Evolutionary conservation across 345 rosid genomes (phyloP).

Genomic region (Salix koriyanagi): DNA sequence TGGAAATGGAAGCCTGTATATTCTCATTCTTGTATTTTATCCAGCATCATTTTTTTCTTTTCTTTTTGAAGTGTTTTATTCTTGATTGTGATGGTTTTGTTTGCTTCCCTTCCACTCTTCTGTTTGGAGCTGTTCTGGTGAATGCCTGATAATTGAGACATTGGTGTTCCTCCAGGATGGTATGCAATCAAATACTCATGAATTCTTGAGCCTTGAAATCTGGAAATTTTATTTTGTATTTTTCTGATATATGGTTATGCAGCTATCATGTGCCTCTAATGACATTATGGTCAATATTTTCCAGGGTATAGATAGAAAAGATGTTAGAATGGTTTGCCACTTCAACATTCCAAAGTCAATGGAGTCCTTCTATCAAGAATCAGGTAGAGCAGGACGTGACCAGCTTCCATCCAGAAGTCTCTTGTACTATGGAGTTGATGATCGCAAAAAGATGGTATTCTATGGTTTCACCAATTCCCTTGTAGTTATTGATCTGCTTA

Average conservation of each 20-base stretch:
- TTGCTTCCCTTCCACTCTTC: conserved; percentile 24
- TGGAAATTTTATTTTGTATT: neutral
- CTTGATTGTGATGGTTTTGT: conserved; percentile 34
- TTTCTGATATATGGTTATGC: neutral
- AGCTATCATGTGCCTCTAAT: conserved; percentile 13
- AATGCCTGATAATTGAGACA: conserved; percentile 32
- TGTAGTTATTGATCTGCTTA: neutral
- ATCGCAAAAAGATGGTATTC: conserved; percentile 76
- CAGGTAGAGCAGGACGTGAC: conserved; percentile 99
- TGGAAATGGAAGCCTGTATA: neutral
- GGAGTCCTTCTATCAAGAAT: conserved; percentile 98
- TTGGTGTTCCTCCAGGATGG: conserved; percentile 72
- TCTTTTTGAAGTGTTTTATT: conserved; percentile 4
- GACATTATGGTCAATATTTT: conserved; percentile 19
- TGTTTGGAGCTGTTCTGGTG: conserved; percentile 52
- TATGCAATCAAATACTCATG: conserved; percentile 32
- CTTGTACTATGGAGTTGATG: conserved; percentile 89
- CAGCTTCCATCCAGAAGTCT: conserved; percentile 77
- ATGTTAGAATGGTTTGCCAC: conserved; percentile 92
- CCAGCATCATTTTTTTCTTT: neutral
- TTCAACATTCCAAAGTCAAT: conserved; percentile 89
- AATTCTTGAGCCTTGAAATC: conserved; percentile 7
- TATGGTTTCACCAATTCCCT: neutral
- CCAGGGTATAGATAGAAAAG: conserved; percentile 93
- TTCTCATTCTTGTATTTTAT: neutral